Evolutionary conservation across 1,284 basidiomycete genomes (phyloP).

Genomic region (Rhodotorula sp.): DNA sequence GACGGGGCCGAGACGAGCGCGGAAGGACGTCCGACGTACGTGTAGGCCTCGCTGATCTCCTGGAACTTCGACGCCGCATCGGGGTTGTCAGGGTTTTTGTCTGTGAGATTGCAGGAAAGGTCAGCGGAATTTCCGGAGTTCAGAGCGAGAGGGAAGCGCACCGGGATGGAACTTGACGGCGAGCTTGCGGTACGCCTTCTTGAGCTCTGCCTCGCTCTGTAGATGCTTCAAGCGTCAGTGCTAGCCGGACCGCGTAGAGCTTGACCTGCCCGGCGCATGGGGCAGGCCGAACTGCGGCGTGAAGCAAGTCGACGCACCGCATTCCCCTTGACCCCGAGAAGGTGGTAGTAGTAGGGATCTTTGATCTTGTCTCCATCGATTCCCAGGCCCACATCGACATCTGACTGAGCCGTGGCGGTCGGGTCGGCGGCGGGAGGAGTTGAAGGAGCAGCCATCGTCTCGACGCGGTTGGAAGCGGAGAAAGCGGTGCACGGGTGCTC

Average conservation of each 20-base stretch:
- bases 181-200: conserved; percentile 89
- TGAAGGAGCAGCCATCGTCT: not conserved
- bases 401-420: not conserved
- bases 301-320: not conserved
- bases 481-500: too few species aligned
- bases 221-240: too few species aligned
- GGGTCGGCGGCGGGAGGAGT: not conserved
- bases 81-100: conserved; percentile 68
- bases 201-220: conserved; percentile 22
- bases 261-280: too few species aligned
- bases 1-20: conserved; percentile 17
- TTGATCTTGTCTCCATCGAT: conserved; percentile 22
- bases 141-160: not conserved
- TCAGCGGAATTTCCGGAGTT: not conserved
- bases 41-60: conserved; percentile 69
- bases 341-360: conserved; percentile 18
- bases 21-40: not conserved
- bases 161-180: conserved; percentile 77
- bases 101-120: conserved; percentile 45
- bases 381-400: conserved; percentile 22
- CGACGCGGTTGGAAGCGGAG: not conserved
- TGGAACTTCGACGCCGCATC: conserved; percentile 67
- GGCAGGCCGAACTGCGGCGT: too few species aligned
- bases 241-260: too few species aligned
- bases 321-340: conserved; percentile 26